A percentile compares a stretch with the other conserved stretches of the same genome.
These are phyloP conservation scores for Circinella umbellata DNA, from an alignment of 371 early-diverging fungal genomes.

Conservation along the genomic window DNA sequence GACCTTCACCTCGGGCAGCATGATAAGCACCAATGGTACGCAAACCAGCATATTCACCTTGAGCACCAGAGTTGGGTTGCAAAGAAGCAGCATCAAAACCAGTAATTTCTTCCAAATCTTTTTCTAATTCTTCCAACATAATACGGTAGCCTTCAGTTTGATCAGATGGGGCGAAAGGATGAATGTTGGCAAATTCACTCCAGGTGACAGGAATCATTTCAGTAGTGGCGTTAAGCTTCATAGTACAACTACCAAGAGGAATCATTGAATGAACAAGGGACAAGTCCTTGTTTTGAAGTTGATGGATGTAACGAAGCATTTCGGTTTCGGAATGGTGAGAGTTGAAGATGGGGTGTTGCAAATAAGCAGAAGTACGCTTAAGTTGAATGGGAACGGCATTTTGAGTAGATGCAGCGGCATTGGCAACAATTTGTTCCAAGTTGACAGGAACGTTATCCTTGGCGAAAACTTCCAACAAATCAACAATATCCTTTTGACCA, in stretches of 20 bases:
- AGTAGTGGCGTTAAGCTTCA: conserved; percentile 98
- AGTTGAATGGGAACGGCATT: conserved; percentile 68
- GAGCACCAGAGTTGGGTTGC: conserved; percentile 98
- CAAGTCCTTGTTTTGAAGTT: conserved; percentile 94
- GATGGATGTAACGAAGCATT: conserved; percentile 93
- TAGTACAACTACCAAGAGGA: conserved; percentile 97
- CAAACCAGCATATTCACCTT: conserved; percentile 97
- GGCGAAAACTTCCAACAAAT: conserved; percentile 76
- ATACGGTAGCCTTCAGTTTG: conserved; percentile 91
- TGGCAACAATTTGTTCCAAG: conserved; percentile 48
- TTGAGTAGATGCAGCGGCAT: conserved; percentile 40
- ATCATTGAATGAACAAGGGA: conserved; percentile 98
- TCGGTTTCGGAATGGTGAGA: conserved; percentile 98
- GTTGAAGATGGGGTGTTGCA: conserved; percentile 93
- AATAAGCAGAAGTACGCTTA: conserved; percentile 73
- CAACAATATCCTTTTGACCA: conserved; percentile 76
- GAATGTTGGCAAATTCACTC: conserved; percentile 94
- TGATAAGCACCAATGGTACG: conserved; percentile 93
- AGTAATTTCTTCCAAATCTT: conserved; percentile 89
- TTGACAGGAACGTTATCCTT: conserved; percentile 55
- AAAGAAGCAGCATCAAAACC: conserved; percentile 92
- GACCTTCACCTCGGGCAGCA: conserved; percentile 75
- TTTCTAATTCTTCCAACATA: conserved; percentile 84
- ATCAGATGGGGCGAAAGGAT: conserved; percentile 94
- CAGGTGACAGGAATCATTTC: conserved; percentile 98